Evolutionary conservation across 1,139 yeast genomes (phyloP).

Genomic region (Candida buenavistaensis): DNA sequence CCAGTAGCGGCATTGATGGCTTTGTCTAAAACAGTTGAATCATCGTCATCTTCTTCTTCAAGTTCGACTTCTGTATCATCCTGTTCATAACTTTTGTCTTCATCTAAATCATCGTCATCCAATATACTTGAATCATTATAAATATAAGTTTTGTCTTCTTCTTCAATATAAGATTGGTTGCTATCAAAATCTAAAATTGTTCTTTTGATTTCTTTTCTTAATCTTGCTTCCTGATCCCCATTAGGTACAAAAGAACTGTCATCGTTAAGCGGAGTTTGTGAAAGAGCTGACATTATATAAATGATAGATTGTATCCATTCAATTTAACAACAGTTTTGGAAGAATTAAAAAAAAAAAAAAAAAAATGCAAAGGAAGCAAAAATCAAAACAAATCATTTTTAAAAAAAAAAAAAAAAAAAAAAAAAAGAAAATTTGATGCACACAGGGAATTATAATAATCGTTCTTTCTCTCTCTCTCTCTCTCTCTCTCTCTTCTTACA

Average conservation of each 20-base stretch:
- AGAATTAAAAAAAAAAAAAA: background rate
- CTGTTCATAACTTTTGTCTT: slow-evolving; percentile 14
- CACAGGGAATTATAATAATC: too few species aligned
- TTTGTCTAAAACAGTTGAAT: slow-evolving; percentile 7
- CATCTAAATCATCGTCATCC: slow-evolving; percentile 17
- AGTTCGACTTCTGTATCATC: slow-evolving; percentile 6
- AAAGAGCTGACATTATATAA: slow-evolving; percentile 2
- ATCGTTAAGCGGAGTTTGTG: slow-evolving; percentile 3
- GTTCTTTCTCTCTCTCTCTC: too few species aligned
- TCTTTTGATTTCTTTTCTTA: slow-evolving; percentile 9
- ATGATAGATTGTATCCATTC: too few species aligned
- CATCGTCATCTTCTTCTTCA: slow-evolving; percentile 13
- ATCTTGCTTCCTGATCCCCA: slow-evolving; percentile 2
- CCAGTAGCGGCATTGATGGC: background rate
- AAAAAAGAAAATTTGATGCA: background rate
- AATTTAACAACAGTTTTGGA: background rate
- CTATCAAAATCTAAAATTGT: slow-evolving; percentile 29
- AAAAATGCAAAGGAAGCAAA: background rate
- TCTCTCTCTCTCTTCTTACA: too few species aligned
- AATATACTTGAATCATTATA: slow-evolving; percentile 25
- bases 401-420: background rate
- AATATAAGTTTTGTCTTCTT: slow-evolving; percentile 38
- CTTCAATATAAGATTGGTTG: slow-evolving; percentile 35
- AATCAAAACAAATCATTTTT: background rate
- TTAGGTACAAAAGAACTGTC: slow-evolving; percentile 1